Evolutionary conservation across 202 grass and related monocot species (phyloP), one percentile per base, ranked within the genome.

Genomic region (Setaria italica): DNA sequence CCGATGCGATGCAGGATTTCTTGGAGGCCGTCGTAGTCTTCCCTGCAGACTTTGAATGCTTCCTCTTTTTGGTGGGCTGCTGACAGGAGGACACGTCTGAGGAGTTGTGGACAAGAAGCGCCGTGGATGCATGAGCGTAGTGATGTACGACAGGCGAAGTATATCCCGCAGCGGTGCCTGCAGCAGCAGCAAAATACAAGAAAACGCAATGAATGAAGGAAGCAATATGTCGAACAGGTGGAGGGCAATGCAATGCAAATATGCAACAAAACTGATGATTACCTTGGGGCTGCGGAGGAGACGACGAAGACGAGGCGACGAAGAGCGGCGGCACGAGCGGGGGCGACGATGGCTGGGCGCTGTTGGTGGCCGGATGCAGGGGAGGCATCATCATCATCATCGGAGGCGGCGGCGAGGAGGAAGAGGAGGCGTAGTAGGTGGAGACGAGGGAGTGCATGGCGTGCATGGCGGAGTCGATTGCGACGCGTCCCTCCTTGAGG

Each of bases 401-500:
- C 21, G 48, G 7, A 5, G 74, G 54, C 16, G 48, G 59, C 21
- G 82, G 9, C 33, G 25, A 43, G 1, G 43, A 19, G 41, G 64
- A 34, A 11, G 33, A n/a, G 19, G 70, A 29, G 45, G 50, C 15
- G 78, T 93, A 86, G 74, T 98, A 95, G 4, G 83, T 33, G 50
- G 89, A 94, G 43, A 93, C 88, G 72, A 98, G 76, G 54, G 76
- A 45, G 42, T 86, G 91, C 85, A 98, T 95, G 1, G 82, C 91
- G 9, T 87, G 87, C 87, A 98, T 90, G 0, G 92, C 88, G 50
- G 75, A 89, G 76, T 98, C 89, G 70, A 93, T 37, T 77, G 85
- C 49, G 70, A 95, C 21, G 74, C 88, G 80, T 11, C 87, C 62
- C 74, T 93, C 95, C 89, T 98, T 98, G 79, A 98, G 88, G 58